Evolutionary conservation across 805 yeast species (phyloP).

Genomic region (Kazachstania viticola): DNA sequence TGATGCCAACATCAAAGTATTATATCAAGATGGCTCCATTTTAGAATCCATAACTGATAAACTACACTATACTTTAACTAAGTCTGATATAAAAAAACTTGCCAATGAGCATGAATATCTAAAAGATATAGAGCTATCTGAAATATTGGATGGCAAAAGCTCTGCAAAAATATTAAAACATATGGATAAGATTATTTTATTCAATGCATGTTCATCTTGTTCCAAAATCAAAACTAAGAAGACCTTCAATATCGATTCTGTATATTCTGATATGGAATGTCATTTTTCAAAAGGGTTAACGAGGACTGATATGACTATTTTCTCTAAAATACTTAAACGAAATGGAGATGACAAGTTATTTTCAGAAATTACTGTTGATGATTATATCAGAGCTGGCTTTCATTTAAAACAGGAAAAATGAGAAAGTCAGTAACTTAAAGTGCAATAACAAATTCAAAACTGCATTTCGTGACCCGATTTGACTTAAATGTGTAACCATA

Average conservation of each 20-base stretch:
- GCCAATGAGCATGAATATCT: conserved; percentile 1
- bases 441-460: too few relatives aligned
- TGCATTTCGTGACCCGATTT: too few relatives aligned
- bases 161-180: conserved; percentile 13
- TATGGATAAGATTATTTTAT: conserved; percentile 32
- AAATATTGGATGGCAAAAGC: neutral
- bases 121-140: conserved; percentile 1
- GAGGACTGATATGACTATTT: conserved; percentile 18
- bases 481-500: too few relatives aligned
- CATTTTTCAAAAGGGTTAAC: conserved; percentile 46
- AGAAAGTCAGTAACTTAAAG: too few relatives aligned
- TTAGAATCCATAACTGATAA: conserved; percentile 10
- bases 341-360: conserved; percentile 7
- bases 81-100: too few relatives aligned
- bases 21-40: conserved; percentile 21
- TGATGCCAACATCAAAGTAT: conserved; percentile 47
- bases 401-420: too few relatives aligned
- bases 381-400: conserved; percentile 14
- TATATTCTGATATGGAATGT: conserved; percentile 24
- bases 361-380: conserved; percentile 10
- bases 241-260: neutral
- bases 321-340: conserved; percentile 11
- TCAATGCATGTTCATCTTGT: conserved; percentile 47
- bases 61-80: conserved; percentile 11
- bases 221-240: conserved; percentile 10